Conservation (phyloP, 495 filamentous ascomycete genomes). For the Annulohypoxylon stygium region DNA sequence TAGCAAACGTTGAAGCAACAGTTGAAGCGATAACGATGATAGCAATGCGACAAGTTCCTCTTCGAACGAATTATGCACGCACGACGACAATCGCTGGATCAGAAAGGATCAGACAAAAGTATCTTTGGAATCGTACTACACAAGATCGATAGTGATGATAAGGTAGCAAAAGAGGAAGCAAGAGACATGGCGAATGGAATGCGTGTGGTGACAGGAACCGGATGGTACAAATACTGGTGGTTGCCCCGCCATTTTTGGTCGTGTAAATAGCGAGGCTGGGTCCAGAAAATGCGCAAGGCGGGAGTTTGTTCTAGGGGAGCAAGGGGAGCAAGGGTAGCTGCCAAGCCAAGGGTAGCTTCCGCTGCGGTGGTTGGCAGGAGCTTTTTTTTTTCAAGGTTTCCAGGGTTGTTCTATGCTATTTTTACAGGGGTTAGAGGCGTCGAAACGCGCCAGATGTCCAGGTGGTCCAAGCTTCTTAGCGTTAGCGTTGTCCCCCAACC, state of each 20-base stretch:
- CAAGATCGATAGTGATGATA: conserved; percentile 5
- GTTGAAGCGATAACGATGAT: no score
- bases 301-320: conserved; percentile 15
- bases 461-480: conserved; percentile 19
- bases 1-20: background rate
- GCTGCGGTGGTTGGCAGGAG: conserved; percentile 40
- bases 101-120: background rate
- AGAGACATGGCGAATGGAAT: conserved; percentile 27
- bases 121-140: background rate
- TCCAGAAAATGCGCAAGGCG: conserved; percentile 49
- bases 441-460: conserved; percentile 6
- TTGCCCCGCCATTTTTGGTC: conserved; percentile 59
- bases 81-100: background rate
- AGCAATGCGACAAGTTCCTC: background rate
- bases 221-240: conserved; percentile 49
- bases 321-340: conserved; percentile 8
- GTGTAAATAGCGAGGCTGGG: conserved; percentile 62
- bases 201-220: background rate
- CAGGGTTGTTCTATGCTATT: background rate
- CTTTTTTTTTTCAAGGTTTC: conserved; percentile 25
- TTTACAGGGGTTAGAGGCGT: conserved; percentile 18
- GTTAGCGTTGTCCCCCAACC: conserved; percentile 34
- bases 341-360: background rate
- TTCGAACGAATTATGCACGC: background rate
- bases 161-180: conserved; percentile 14